Base-by-base conservation (phyloP, 805 yeast genomes). In the Teunomyces stri region DNA sequence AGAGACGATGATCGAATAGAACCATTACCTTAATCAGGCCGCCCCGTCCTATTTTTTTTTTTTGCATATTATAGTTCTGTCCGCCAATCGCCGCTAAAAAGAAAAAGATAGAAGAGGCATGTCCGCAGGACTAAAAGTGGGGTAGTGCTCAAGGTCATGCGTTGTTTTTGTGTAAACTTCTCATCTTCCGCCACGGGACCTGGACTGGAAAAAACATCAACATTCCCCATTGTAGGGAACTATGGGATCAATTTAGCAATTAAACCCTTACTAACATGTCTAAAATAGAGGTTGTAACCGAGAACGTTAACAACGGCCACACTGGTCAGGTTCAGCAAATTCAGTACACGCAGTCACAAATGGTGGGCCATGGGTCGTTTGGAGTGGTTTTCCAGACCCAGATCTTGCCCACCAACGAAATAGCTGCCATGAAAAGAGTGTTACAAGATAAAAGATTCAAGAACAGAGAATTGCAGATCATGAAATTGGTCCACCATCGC, bases 351-450 rank as follows among this genome's bases (percentile, higher is more conserved):
- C 89, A 85, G 58, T 80, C 88, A 35, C 86, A 88, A 55, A 90
- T 91, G 78, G 94, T 92, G 36, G 99, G 99, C n/a, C 95, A 89
- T 67, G 99, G 99, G 9, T 91, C 98, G n/a, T 94, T 94, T 71
- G 99, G 99, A 2, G 91, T 90, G 29, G 99, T 94, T n/a, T 90
- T 89, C 64, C 94, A 89, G 56, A 89, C 96, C 5, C 82, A 80
- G 49, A 74, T 94, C 34, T 61, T 80, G 51, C 90, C 92, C 13
- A 76, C 86, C 18, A 82, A 86, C 50, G 87, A 84, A 57, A 79
- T 82, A 36, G 95, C 92, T 15, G 99, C 99, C 43, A 89, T 94
- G 62, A 94, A 94, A 68, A 81, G 96, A 57, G 99, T 94, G n/a
- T 76, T 92, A 21, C 98, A 94, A 65, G 99, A 94, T 69, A 88